phyloP scores from a whole-genome alignment of 805 yeast species.

The Spathaspora gorwiae region DNA sequence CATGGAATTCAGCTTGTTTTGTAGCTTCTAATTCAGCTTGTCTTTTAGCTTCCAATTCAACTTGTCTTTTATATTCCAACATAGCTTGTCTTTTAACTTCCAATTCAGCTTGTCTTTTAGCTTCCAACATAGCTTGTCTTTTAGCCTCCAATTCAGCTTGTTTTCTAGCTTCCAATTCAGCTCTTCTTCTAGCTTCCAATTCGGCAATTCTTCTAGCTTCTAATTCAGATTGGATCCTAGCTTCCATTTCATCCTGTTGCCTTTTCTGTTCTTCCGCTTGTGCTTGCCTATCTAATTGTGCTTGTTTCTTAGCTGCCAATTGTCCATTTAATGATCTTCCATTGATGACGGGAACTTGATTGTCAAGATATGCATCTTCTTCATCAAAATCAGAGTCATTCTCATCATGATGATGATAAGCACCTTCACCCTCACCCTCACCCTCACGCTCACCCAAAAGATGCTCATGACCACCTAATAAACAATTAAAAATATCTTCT shows the following conservation, averaged over 20 bases:
- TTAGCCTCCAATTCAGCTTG: constrained; percentile 7
- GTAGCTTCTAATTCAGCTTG: not conserved
- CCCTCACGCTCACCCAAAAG: constrained; percentile 6
- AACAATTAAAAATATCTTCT: constrained; percentile 8
- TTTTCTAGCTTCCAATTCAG: constrained; percentile 4
- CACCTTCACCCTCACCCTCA: constrained; percentile 6
- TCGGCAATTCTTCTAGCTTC: constrained; percentile 5
- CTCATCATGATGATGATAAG: not conserved
- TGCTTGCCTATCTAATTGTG: not conserved
- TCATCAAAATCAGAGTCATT: constrained; percentile 12
- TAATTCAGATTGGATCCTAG: constrained; percentile 3
- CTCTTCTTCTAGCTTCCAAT: constrained; percentile 7
- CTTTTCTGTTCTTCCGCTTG: constrained; percentile 6
- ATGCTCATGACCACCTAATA: not conserved
- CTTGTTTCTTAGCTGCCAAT: constrained; percentile 1
- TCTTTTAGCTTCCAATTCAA: constrained; percentile 4
- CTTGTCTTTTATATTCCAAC: constrained; percentile 6
- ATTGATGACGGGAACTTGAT: not conserved
- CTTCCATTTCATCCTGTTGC: constrained; percentile 4
- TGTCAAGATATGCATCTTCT: constrained; percentile 1
- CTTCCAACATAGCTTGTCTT: not conserved
- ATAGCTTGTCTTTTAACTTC: constrained; percentile 4
- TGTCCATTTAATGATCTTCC: not conserved
- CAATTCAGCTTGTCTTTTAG: not conserved
- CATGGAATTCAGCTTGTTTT: constrained; percentile 1